These are phyloP conservation scores for Noccaea caerulescens DNA, from an alignment of 345 rosid species.

Conservation along the genomic window DNA sequence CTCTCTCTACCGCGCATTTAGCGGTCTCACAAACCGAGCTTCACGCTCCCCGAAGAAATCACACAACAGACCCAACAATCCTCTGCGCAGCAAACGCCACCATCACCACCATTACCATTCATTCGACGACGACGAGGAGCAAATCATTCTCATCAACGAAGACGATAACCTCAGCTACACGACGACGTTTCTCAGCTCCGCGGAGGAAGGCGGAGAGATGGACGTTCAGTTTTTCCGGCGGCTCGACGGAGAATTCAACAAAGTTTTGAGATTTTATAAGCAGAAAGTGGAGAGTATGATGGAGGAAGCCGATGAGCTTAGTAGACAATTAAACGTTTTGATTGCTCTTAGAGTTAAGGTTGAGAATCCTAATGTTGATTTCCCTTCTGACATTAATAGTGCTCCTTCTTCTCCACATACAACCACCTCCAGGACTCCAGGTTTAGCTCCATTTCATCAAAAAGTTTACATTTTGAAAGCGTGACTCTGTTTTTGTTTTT, in stretches of 20 bases:
- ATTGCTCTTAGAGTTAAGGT: slow-evolving; percentile 74
- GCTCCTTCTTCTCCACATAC: slow-evolving; percentile 41
- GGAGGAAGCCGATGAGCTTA: slow-evolving; percentile 71
- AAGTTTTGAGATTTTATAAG: slow-evolving; percentile 59
- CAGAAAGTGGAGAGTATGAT: slow-evolving; percentile 55
- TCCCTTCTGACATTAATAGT: slow-evolving; percentile 29
- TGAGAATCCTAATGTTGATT: slow-evolving; percentile 49
- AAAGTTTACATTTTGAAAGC: too few species aligned
- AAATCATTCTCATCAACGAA: slow-evolving; percentile 55
- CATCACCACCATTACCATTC: slow-evolving; percentile 29
- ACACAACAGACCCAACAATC: slow-evolving; percentile 27
- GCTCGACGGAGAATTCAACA: slow-evolving; percentile 76
- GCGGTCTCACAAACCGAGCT: slow-evolving; percentile 58
- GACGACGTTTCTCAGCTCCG: slow-evolving; percentile 57
- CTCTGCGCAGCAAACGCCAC: slow-evolving; percentile 34
- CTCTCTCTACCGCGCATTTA: slow-evolving; percentile 70
- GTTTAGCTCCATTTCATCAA: slow-evolving; percentile 20
- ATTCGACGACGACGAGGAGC: slow-evolving; percentile 56
- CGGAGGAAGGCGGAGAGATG: slow-evolving; percentile 62
- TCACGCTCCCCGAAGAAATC: slow-evolving; percentile 41
- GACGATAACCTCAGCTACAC: slow-evolving; percentile 32
- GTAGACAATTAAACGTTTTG: slow-evolving; percentile 74
- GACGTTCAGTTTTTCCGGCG: slow-evolving; percentile 60
- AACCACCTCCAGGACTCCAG: slow-evolving; percentile 18
- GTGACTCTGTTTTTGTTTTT: too few species aligned